Base-by-base conservation (phyloP, 345 rosid genomes). In the Orychophragmus violaceus region DNA sequence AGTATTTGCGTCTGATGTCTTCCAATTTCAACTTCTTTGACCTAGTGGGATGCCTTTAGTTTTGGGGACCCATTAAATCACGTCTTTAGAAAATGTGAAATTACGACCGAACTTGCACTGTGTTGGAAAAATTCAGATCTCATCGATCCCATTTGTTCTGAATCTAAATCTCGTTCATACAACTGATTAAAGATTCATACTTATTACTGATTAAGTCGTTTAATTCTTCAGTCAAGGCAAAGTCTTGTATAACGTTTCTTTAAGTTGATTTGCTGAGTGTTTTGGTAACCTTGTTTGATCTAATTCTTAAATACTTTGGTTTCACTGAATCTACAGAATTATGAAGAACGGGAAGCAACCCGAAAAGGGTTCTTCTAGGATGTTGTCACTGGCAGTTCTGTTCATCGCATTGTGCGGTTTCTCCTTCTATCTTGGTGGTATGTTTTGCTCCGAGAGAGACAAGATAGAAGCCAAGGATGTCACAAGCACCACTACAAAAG, bases 351-450 rank as follows among this genome's bases (percentile, higher is more conserved):
- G 81, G 64, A 94, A 90, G 68, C 84, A 66, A 23, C 80, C 71
- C 1, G 90, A 88, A 64, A 90, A 81, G 77, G 81, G 74, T 25
- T 67, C 80, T 23, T 72, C 81, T 14, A 78, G 74, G 83, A 67
- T 69, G 65, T 66, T 85, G 33, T 78, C 93, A 45, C 33, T 81
- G 32, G 36, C 82, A 5, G 61, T 90, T 9, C 22, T 85, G 51
- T 74, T 90, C 12, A 68, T 80, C 25, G 71, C 82, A 6, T 70
- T 87, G n/a, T 94, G 96, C 19, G 99, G 96, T 3, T 68, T 88
- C 77, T 94, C 99, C 13, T 94, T 94, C 77, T 94, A 90, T 65
- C 92, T 90, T 9, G 99, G 99, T 54, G 94, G 89, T 8, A 79
- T 88, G 42, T 90, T 87, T 70, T 85, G 87, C 66, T 80, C 87